phyloP scores from a whole-genome alignment of 257 asterid species.

The Ballota nigra region DNA sequence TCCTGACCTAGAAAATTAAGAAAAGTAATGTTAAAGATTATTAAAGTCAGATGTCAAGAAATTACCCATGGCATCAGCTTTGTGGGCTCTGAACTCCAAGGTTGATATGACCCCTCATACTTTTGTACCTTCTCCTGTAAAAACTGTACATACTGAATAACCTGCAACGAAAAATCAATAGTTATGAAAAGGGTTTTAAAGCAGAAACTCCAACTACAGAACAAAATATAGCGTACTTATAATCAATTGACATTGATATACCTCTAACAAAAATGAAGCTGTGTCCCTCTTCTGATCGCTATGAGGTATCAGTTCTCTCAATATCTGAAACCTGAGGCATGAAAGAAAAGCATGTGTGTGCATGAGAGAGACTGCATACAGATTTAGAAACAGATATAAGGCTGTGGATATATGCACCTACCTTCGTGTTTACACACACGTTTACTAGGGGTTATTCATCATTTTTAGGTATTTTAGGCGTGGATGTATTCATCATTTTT shows the following conservation, averaged over 20 bases:
- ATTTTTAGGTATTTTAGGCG: too few species aligned
- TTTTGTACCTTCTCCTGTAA: conserved; percentile 79
- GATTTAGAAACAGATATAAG: background rate
- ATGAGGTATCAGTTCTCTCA: conserved; percentile 86
- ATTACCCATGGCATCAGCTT: conserved; percentile 97
- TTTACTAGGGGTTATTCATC: too few species aligned
- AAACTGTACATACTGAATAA: conserved; percentile 77
- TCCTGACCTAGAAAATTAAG: conserved; percentile 12
- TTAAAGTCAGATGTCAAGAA: conserved; percentile 10
- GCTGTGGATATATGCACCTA: too few species aligned
- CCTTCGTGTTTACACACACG: too few species aligned
- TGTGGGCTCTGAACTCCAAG: conserved; percentile 85
- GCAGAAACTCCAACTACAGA: background rate
- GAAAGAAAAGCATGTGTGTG: background rate
- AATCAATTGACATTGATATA: conserved; percentile 21
- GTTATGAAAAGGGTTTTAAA: conserved; percentile 19
- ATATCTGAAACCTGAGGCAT: conserved; percentile 64
- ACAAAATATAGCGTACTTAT: background rate
- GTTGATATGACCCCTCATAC: conserved; percentile 77
- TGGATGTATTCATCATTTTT: too few species aligned
- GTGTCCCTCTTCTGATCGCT: conserved; percentile 91
- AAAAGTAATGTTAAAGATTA: background rate
- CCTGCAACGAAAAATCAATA: conserved; percentile 51
- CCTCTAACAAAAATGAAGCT: conserved; percentile 89
- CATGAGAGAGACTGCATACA: background rate